A percentile compares a stretch with the other conserved stretches of the same genome.
These are phyloP conservation scores for Xanthoconium stramineum DNA, from an alignment of 768 basidiomycete genomes.

Conservation along the genomic window DNA sequence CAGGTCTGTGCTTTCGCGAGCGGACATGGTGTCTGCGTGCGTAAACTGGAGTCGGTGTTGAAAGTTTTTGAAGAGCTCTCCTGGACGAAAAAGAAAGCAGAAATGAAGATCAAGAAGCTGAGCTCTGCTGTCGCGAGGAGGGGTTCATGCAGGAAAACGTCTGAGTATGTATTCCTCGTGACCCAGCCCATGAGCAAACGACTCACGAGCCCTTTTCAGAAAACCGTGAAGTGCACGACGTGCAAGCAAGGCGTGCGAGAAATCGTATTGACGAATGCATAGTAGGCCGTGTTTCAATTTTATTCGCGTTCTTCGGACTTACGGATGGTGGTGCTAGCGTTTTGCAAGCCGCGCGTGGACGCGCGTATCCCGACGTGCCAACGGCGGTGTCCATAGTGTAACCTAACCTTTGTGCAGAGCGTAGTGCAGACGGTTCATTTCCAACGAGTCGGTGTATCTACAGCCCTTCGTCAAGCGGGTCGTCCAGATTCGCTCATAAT, in stretches of 20 bases:
- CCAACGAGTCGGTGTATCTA: too few relatives aligned
- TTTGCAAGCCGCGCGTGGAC: conserved; percentile 67
- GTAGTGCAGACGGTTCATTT: too few relatives aligned
- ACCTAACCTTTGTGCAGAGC: conserved; percentile 72
- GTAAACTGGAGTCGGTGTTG: conserved; percentile 19
- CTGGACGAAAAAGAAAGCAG: conserved; percentile 48
- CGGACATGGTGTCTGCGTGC: conserved; percentile 30
- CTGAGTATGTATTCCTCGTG: conserved; percentile 40
- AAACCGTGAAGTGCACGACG: conserved; percentile 36
- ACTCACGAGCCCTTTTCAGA: conserved; percentile 37
- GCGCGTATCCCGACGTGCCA: conserved; percentile 85
- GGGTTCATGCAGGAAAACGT: conserved; percentile 50
- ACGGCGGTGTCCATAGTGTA: conserved; percentile 91
- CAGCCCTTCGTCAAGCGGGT: too few relatives aligned
- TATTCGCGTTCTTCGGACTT: background rate
- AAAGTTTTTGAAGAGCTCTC: conserved; percentile 37
- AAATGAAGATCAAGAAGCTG: conserved; percentile 49
- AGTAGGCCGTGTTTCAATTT: conserved; percentile 49
- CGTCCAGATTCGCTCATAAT: too few relatives aligned
- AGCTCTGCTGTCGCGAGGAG: conserved; percentile 30
- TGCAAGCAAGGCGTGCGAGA: too few relatives aligned
- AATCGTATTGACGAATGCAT: conserved; percentile 70
- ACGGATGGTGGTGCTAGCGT: background rate
- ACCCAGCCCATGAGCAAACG: too few relatives aligned
- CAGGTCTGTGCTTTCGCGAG: conserved; percentile 30